Base-by-base conservation (phyloP, 139 green algal genomes). In the Picochlorum sp. region DNA sequence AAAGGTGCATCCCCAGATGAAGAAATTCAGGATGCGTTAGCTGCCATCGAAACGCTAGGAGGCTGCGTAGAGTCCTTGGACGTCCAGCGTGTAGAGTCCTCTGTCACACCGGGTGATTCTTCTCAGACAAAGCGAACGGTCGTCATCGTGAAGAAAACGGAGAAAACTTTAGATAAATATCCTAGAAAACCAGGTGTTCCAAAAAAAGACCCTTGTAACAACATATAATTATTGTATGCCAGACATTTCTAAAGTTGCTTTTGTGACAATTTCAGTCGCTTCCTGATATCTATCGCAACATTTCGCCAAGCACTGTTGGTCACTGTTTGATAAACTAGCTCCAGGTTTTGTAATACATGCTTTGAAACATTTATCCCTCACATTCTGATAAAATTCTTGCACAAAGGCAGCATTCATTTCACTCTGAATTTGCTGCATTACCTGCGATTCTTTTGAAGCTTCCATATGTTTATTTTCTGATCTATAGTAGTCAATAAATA, bases 361-460 rank as follows among this genome's bases (percentile, higher is more conserved):
- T 55, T 92, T 83, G 62, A 96, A 97, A 76, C 92, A 97, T 71
- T 96, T 95, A 73, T 97, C 91, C 5, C 91, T 77, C 24, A 96
- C 85, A 7, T 88, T 96, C 80, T 78, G 71, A 55, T 78, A 78
- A 49, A 78, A 78, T 37, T 71, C 66, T 38, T 78, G 66, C 2
- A 78, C 41, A 50, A 71, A 72, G 10, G 66, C 61, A 3, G 74
- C 52, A 18, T 50, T 62, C 71, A 78, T 78, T 54, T 73, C 66
- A 14, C 74, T 66, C 44, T 78, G 26, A 44, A 71, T 69, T 56
- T 70, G 69, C 54, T 58, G 34, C 34, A 41, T 41, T 41, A 41
- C 34, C 34, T 41, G 34, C 34, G 34, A 41, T 41, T 41, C 34
- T 41, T 41, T 41, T 13, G 34, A 41, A 9, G 34, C 34, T 0